Conservation (phyloP, 371 early-diverging fungal species). For the Mucor circinelloides region DNA sequence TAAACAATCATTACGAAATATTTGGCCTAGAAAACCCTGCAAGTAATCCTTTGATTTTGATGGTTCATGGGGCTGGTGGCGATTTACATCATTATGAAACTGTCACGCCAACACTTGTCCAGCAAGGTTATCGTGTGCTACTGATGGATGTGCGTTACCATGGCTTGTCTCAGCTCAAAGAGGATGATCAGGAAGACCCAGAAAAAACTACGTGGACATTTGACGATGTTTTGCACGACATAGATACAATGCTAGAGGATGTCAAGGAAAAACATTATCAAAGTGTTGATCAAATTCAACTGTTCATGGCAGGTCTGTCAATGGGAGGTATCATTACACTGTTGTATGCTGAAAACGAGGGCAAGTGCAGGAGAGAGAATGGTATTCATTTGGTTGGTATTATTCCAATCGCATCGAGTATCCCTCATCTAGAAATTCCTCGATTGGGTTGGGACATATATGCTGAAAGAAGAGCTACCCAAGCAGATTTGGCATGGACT, state of each 20-base stretch:
- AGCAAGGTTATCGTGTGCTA: slow-evolving; percentile 30
- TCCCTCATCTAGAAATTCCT: slow-evolving; percentile 20
- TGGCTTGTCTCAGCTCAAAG: slow-evolving; percentile 30
- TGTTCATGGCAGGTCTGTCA: slow-evolving; percentile 41
- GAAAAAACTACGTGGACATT: slow-evolving; percentile 13
- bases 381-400: slow-evolving; percentile 20
- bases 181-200: neutral
- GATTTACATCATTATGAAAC: slow-evolving; percentile 34
- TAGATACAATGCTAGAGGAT: slow-evolving; percentile 18
- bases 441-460: slow-evolving; percentile 34
- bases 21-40: slow-evolving; percentile 8
- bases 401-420: slow-evolving; percentile 31
- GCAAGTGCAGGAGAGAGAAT: neutral
- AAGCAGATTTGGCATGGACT: slow-evolving; percentile 9
- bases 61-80: slow-evolving; percentile 47
- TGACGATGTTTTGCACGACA: slow-evolving; percentile 21
- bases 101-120: slow-evolving; percentile 14
- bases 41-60: slow-evolving; percentile 8
- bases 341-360: slow-evolving; percentile 9
- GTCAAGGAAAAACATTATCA: slow-evolving; percentile 14
- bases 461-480: slow-evolving; percentile 13
- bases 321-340: slow-evolving; percentile 47
- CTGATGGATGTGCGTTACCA: slow-evolving; percentile 37
- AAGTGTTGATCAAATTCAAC: neutral
- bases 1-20: slow-evolving; percentile 13